Conservation (phyloP, 2,329 filamentous ascomycete genomes). For the Fusarium armeniacum region DNA sequence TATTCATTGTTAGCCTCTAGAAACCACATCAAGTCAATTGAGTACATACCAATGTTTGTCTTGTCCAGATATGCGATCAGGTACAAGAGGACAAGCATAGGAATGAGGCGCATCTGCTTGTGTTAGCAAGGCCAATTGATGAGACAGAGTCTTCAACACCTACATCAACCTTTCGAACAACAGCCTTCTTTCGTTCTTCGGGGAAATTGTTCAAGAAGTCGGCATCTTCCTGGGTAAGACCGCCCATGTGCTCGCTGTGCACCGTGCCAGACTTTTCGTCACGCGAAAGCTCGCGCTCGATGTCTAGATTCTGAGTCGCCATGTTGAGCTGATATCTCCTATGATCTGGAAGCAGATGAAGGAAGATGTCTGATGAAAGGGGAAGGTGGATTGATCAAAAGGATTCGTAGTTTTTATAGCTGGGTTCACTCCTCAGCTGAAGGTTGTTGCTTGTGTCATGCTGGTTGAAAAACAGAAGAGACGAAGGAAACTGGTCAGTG, state of each 20-base stretch:
- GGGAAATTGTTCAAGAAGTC: slow-evolving; percentile 20
- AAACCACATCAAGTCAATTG: rapidly evolving
- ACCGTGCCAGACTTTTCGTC: slow-evolving; percentile 45
- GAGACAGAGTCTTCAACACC: rapidly evolving
- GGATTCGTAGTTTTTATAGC: slow-evolving; percentile 5
- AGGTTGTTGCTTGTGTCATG: background rate
- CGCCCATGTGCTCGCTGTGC: slow-evolving; percentile 43
- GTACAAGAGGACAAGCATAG: slow-evolving; percentile 28
- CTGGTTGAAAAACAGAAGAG: background rate
- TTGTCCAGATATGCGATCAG: slow-evolving; percentile 27
- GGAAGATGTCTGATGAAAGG: background rate
- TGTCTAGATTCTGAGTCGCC: slow-evolving; percentile 36
- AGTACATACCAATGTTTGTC: slow-evolving; percentile 9
- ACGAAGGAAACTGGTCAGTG: slow-evolving; percentile 2
- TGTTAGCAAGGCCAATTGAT: background rate
- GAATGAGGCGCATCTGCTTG: slow-evolving; percentile 13
- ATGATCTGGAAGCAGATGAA: background rate
- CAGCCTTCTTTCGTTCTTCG: slow-evolving; percentile 3
- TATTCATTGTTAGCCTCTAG: background rate
- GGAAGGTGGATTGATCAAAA: background rate
- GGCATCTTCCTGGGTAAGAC: background rate
- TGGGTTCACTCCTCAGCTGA: background rate
- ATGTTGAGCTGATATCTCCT: slow-evolving; percentile 25
- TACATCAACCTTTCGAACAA: slow-evolving; percentile 28
- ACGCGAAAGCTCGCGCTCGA: slow-evolving; percentile 43